Evolutionary conservation across 2,329 filamentous ascomycete genomes (phyloP), one percentile per base, ranked within the genome.

Genomic region (Coleophoma eucalyptorum): DNA sequence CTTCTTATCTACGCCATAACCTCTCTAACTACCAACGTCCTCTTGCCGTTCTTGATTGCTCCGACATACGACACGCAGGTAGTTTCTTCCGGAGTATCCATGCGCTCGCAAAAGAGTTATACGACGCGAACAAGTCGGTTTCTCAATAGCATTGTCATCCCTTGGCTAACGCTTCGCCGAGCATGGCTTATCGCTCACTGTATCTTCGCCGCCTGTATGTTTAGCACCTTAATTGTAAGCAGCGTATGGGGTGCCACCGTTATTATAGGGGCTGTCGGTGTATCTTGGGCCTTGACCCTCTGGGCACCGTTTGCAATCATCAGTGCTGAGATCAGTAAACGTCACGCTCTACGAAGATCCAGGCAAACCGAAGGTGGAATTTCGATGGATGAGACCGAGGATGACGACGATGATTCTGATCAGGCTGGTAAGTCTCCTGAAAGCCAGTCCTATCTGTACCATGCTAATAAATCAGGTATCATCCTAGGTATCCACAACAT

Each of bases 401-500:
- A 46, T 19, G 49, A 53, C 13, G 54, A 53, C 10, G 57, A 57
- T 44, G 49, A 52, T 1, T 26, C 41, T 6, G 54, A 54, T 20
- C 55, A 60, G 50, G 59, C 49, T 43, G 50, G 46, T 48, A 42
- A 11, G 46, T 33, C 34, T 19, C 37, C 18, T 12, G 11, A 16
- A 31, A 48, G 5, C 7, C 5, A 40, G 20, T n/a, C 35, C 4
- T 4, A 8, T 42, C 15, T 33, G 21, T 31, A 16, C 4, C 35
- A 38, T 7, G 32, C 46, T 48, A 48, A 48, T n/a, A 60, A 65
- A 50, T 59, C 56, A 40, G 65, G 93, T 40, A 88, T 97, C 38
- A 90, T 97, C 42, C 79, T 97, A 2, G 93, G 93, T 8, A 91
- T 97, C 49, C 93, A 97, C 74, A 97, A 97, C 68, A 93, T 97